phyloP scores from a whole-genome alignment of 345 rosid species.

The Mangifera indica region DNA sequence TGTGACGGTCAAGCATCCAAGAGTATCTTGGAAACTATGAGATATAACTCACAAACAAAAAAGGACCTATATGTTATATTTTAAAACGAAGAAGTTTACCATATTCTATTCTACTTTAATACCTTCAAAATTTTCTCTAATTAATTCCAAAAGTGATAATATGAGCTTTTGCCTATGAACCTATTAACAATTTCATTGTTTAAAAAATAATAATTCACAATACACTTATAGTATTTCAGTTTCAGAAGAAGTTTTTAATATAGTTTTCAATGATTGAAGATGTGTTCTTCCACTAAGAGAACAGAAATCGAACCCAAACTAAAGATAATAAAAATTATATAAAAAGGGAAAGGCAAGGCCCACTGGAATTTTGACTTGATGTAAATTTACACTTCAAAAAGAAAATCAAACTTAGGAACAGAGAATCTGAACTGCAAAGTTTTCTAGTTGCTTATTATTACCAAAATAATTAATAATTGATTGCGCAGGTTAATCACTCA shows the following conservation, averaged over 20 bases:
- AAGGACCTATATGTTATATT: too few relatives aligned
- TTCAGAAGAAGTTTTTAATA: background rate
- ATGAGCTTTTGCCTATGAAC: background rate
- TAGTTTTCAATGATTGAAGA: background rate
- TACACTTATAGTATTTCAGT: background rate
- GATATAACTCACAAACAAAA: too few relatives aligned
- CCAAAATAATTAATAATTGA: slow-evolving; percentile 8
- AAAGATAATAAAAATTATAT: background rate
- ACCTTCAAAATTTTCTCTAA: background rate
- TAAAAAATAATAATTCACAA: too few relatives aligned
- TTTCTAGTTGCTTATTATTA: background rate
- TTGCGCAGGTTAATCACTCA: background rate
- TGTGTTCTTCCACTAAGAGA: slow-evolving; percentile 23
- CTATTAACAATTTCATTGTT: background rate
- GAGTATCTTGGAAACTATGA: too few relatives aligned
- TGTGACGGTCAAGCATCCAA: background rate
- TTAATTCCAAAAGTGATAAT: background rate
- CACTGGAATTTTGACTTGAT: slow-evolving; percentile 11
- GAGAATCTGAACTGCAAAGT: background rate
- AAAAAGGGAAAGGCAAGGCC: background rate
- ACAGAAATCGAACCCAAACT: background rate
- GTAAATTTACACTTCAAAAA: background rate
- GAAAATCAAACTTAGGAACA: background rate
- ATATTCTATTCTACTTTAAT: background rate
- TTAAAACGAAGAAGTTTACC: background rate